Base-by-base conservation (phyloP, 768 basidiomycete species). In the Melanogaster broomeanus region DNA sequence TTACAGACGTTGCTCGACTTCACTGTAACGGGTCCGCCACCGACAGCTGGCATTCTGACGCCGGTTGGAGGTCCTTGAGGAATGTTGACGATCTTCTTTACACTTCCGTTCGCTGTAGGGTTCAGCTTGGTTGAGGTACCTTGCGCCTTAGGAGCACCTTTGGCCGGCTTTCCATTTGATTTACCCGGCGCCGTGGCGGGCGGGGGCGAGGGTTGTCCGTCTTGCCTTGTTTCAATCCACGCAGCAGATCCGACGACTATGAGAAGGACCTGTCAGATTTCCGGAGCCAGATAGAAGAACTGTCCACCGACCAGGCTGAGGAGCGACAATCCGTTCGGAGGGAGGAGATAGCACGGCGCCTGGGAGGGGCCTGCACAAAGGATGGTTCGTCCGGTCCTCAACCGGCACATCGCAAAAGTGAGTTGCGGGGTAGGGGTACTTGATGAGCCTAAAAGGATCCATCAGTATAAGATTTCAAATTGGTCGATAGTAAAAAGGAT, bases 281-380 rank as follows among this genome's bases (percentile, higher is more conserved):
- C 57, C 61, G 60, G 37, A 13, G 19, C 13, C 2, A 41, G n/a
- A 2, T 0, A 18, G 8, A 28, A 33, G 25, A 45, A 42, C 22
- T 2, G 31, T 34, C n/a, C 8, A 63, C 65, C 12, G 41, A 74
- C 77, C 70, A 37, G 68, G 64, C 22, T 63, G 68, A 0, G 64
- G 60, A 31, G 64, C 70, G 3, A 41, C 37, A 15, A 67, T 55
- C 5, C 40, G 39, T 25, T 58, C 54, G 4, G 66, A 62, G 1
- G 65, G 68, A 3, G 60, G 59, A 0, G 62, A 53, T 24, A 68
- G 70, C 16, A 62, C 40, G 0, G 51, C 49, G 6, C 67, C 61
- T 1, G 77, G 79, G n/a, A 79, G 69, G 0, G 75, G 75, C 10
- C 77, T 71, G 38, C 79, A 79, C 43, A 78, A 51, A 3, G 67